Percentiles rank a stretch among this genome's conserved stretches.
Evolutionary conservation across 805 yeast genomes (phyloP).

Genomic region (Tetrapisispora arboricola): DNA sequence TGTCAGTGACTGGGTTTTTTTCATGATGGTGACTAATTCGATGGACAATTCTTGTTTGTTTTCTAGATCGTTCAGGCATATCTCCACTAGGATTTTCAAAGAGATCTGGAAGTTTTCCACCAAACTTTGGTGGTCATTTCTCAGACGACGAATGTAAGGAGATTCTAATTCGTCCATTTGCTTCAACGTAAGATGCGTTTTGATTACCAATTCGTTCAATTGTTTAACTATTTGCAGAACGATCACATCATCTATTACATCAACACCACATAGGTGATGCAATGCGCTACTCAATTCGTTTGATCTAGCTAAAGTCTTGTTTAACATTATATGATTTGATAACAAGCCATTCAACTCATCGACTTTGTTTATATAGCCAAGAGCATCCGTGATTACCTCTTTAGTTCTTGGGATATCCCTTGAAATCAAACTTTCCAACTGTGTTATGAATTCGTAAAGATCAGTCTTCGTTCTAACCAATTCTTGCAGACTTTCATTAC

Average conservation of each 20-base stretch:
- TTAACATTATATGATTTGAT: slow-evolving; percentile 11
- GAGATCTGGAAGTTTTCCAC: slow-evolving; percentile 23
- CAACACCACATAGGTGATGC: slow-evolving; percentile 21
- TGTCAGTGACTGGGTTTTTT: neutral
- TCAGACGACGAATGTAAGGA: slow-evolving; percentile 20
- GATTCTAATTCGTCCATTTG: slow-evolving; percentile 15
- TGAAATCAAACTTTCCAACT: slow-evolving; percentile 13
- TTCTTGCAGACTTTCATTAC: slow-evolving; percentile 15
- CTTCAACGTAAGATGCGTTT: slow-evolving; percentile 8
- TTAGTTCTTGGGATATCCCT: slow-evolving; percentile 17
- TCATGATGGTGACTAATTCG: slow-evolving; percentile 4
- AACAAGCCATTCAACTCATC: slow-evolving; percentile 16
- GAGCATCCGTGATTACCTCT: slow-evolving; percentile 17
- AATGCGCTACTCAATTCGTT: slow-evolving; percentile 17
- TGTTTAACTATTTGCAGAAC: slow-evolving; percentile 12
- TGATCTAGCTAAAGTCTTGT: slow-evolving; percentile 12
- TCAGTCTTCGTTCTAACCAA: slow-evolving; percentile 18
- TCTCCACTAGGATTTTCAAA: slow-evolving; percentile 20
- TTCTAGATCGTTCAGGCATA: slow-evolving; percentile 13
- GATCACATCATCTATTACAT: slow-evolving; percentile 13
- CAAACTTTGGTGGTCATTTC: slow-evolving; percentile 25
- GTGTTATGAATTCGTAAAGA: slow-evolving; percentile 14
- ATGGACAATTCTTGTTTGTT: slow-evolving; percentile 8
- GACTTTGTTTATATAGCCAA: slow-evolving; percentile 20
- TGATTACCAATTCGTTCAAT: slow-evolving; percentile 6